Percentiles rank a stretch among this genome's conserved stretches.
phyloP scores from a whole-genome alignment of 2,329 filamentous ascomycete species.

The Amauroascus niger region DNA sequence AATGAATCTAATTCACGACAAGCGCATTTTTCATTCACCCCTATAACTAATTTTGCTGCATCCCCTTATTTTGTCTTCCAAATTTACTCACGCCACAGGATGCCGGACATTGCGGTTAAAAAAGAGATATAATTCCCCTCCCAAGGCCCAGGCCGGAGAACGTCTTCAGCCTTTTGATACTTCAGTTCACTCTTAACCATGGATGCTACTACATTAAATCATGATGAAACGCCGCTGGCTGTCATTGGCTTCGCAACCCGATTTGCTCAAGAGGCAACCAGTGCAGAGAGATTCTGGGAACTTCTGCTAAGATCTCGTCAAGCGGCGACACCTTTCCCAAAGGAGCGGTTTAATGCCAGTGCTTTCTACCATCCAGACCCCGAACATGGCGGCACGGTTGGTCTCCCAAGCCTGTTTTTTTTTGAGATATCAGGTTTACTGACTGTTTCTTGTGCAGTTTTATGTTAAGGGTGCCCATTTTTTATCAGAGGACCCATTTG shows the following conservation, averaged over 20 bases:
- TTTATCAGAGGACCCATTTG: constrained; percentile 13
- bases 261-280: constrained; percentile 9
- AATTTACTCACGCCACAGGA: neutral
- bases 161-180: neutral
- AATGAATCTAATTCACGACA: neutral
- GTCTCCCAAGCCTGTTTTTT: neutral
- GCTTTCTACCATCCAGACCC: constrained; percentile 33
- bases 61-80: neutral
- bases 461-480: constrained; percentile 16
- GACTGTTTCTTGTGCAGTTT: neutral
- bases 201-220: neutral
- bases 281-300: constrained; percentile 12
- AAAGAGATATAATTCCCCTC: neutral
- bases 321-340: constrained; percentile 7
- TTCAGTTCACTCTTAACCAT: neutral
- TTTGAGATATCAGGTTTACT: constrained; percentile 1
- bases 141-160: neutral
- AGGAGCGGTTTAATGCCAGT: constrained; percentile 28
- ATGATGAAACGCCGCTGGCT: constrained; percentile 5
- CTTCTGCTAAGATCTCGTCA: constrained; percentile 6
- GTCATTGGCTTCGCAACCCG: constrained; percentile 10
- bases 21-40: neutral
- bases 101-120: neutral
- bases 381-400: constrained; percentile 28
- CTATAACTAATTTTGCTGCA: neutral